Evolutionary conservation across 352 stramenopile genomes (phyloP).

Genomic region (Phytophthora podocarpi): DNA sequence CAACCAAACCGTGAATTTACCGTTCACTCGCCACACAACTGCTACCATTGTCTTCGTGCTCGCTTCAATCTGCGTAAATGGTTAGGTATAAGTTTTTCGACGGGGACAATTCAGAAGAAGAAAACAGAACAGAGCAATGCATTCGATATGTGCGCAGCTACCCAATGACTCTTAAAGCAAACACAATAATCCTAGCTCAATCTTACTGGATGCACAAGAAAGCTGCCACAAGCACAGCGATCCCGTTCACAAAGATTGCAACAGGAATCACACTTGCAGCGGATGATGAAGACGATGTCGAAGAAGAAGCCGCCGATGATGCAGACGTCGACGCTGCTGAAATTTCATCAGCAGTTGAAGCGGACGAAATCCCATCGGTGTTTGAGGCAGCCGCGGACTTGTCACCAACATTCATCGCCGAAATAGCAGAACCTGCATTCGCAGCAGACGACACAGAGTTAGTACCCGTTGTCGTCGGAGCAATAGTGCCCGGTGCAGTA

Average conservation of each 20-base stretch:
- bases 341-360: slow-evolving; percentile 14
- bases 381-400: slow-evolving; percentile 12
- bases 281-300: slow-evolving; percentile 24
- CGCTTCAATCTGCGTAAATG: slow-evolving; percentile 13
- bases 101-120: background rate
- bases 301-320: slow-evolving; percentile 20
- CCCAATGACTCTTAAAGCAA: slow-evolving; percentile 3
- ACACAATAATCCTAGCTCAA: slow-evolving; percentile 8
- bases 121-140: slow-evolving; percentile 13
- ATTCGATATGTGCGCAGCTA: slow-evolving; percentile 26
- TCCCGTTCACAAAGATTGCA: slow-evolving; percentile 27
- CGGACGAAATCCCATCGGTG: slow-evolving; percentile 4
- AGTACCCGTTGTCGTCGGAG: slow-evolving; percentile 17
- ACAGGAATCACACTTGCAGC: slow-evolving; percentile 17
- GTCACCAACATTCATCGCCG: slow-evolving; percentile 27
- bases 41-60: background rate
- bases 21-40: no score
- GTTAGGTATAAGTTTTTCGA: background rate
- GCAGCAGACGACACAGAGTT: slow-evolving; percentile 31
- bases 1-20: no score
- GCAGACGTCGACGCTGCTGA: slow-evolving; percentile 12
- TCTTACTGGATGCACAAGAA: slow-evolving; percentile 43
- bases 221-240: slow-evolving; percentile 22
- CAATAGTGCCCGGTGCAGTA: slow-evolving; percentile 1
- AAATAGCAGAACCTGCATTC: slow-evolving; percentile 37